Conservation (phyloP, 192 early-diverging fungal species). For the Entomortierella beljakovae region DNA sequence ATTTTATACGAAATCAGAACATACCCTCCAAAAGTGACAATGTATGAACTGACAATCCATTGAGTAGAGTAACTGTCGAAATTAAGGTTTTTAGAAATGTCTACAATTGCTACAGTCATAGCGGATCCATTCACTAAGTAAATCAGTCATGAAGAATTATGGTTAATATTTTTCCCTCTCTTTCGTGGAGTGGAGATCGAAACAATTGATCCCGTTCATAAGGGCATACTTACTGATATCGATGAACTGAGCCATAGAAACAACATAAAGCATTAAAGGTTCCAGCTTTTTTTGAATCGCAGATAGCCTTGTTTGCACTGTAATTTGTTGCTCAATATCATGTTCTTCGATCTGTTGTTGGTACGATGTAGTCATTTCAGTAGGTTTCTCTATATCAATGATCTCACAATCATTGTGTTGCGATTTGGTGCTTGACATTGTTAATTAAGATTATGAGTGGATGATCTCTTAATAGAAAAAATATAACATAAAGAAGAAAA, state of each 20-base stretch:
- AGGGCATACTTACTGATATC: constrained; percentile 35
- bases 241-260: constrained; percentile 49
- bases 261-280: constrained; percentile 36
- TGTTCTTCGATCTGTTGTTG: neutral
- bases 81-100: constrained; percentile 20
- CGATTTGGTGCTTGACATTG: constrained; percentile 3
- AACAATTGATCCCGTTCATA: no score
- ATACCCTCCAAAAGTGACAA: constrained; percentile 53
- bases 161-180: no score
- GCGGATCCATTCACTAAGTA: constrained; percentile 41
- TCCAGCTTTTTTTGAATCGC: constrained; percentile 19
- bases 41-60: constrained; percentile 47
- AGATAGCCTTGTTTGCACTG: neutral
- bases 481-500: no score
- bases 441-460: neutral
- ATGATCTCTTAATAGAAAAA: no score
- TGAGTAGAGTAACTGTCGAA: constrained; percentile 33
- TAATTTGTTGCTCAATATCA: neutral
- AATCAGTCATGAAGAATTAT: constrained; percentile 1
- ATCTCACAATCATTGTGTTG: neutral
- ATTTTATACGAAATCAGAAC: neutral
- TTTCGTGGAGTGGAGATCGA: no score
- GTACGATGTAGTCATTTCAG: neutral
- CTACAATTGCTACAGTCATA: constrained; percentile 46
- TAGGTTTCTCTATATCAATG: neutral